phyloP scores from a whole-genome alignment of 495 filamentous ascomycete species.

The Aspergillus asperescens region DNA sequence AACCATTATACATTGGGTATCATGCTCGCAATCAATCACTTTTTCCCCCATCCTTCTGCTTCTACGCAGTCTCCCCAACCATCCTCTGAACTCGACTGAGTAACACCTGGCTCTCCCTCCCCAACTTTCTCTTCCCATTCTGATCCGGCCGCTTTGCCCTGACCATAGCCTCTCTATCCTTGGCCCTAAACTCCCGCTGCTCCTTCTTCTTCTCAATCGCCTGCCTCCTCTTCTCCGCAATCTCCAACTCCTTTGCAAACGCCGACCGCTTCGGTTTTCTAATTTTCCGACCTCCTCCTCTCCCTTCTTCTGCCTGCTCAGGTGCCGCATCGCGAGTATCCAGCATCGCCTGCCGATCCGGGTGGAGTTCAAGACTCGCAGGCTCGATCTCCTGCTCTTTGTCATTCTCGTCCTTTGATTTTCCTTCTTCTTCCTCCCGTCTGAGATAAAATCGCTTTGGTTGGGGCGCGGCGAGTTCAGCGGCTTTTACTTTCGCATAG shows the following conservation, averaged over 20 bases:
- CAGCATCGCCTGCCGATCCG: constrained; percentile 65
- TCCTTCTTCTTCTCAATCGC: constrained; percentile 57
- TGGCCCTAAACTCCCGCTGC: constrained; percentile 55
- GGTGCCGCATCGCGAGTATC: constrained; percentile 31
- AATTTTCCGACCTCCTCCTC: constrained; percentile 29
- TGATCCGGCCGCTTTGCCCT: constrained; percentile 70
- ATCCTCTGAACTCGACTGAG: constrained; percentile 74
- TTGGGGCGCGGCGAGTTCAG: constrained; percentile 37
- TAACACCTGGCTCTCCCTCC: constrained; percentile 76
- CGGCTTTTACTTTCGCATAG: constrained; percentile 80
- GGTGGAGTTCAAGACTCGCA: constrained; percentile 58
- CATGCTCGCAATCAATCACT: constrained; percentile 17
- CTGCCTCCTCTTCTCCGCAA: constrained; percentile 59
- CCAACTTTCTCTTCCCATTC: constrained; percentile 77
- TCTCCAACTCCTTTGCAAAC: constrained; percentile 69
- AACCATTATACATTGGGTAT: constrained; percentile 20
- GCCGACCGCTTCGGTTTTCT: constrained; percentile 57
- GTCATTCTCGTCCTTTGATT: constrained; percentile 10
- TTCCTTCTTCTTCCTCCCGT: constrained; percentile 7
- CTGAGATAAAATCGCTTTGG: constrained; percentile 29
- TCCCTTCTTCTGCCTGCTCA: constrained; percentile 13
- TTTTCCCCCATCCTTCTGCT: constrained; percentile 1
- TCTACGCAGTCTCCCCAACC: constrained; percentile 38
- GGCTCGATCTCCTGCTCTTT: constrained; percentile 24
- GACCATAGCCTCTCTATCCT: constrained; percentile 61